phyloP scores from a whole-genome alignment of 2,329 filamentous ascomycete genomes.

The Verticillium albo-atrum region DNA sequence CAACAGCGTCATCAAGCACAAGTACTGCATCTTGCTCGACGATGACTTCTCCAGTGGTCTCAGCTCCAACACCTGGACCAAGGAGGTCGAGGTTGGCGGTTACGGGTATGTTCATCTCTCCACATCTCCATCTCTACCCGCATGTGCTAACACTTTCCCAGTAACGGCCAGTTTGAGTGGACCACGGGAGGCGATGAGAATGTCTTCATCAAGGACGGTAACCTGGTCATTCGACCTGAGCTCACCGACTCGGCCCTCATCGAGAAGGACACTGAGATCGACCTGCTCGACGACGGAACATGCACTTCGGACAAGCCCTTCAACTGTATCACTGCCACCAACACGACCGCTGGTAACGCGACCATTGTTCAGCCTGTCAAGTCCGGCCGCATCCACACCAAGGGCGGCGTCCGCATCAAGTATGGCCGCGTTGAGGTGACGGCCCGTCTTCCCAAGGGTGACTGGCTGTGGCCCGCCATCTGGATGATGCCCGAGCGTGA shows the following conservation, averaged over 20 bases:
- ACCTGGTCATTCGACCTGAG: constrained; percentile 72
- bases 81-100: constrained; percentile 70
- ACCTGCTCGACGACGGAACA: constrained; percentile 60
- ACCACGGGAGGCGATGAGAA: constrained; percentile 72
- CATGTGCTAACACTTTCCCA: constrained; percentile 19
- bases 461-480: constrained; percentile 91
- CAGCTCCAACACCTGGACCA: constrained; percentile 61
- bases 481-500: constrained; percentile 77
- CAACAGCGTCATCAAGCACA: constrained; percentile 66
- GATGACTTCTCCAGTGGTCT: constrained; percentile 59
- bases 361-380: constrained; percentile 73
- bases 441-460: constrained; percentile 69
- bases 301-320: constrained; percentile 59
- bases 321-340: constrained; percentile 66
- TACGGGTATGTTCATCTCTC: constrained; percentile 56
- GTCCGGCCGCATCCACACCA: constrained; percentile 75
- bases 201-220: constrained; percentile 64
- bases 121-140: neutral
- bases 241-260: constrained; percentile 66
- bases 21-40: constrained; percentile 64
- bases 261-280: constrained; percentile 60
- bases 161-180: constrained; percentile 77
- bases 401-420: constrained; percentile 64
- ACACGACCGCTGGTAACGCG: constrained; percentile 64
- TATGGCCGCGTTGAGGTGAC: constrained; percentile 79